A percentile compares a stretch with the other conserved stretches of the same genome.
These are phyloP conservation scores for Claviceps cyperi DNA, from an alignment of 2,329 filamentous ascomycete genomes.

Conservation along the genomic window DNA sequence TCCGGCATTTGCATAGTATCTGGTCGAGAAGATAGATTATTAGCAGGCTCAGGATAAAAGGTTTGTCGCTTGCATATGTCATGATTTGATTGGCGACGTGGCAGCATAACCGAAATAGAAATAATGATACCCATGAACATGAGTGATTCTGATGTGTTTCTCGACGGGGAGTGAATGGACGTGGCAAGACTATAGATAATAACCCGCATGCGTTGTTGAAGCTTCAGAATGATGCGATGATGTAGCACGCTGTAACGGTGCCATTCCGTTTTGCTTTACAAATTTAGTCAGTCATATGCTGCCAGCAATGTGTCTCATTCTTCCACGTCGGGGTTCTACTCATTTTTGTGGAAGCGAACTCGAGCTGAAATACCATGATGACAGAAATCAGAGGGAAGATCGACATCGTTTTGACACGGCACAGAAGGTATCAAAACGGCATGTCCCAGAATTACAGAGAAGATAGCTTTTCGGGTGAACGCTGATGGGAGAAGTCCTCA, in stretches of 20 bases:
- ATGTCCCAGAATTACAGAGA: background rate
- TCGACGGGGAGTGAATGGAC: background rate
- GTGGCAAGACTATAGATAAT: background rate
- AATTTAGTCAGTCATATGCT: background rate
- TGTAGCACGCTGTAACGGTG: background rate
- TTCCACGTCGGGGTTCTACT: no score
- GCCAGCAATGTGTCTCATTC: no score
- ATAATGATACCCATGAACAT: conserved; percentile 4
- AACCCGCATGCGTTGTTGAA: background rate
- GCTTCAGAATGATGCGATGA: background rate
- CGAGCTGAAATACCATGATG: background rate
- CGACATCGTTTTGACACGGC: background rate
- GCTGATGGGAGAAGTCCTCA: no score
- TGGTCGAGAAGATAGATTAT: background rate
- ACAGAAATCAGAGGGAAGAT: background rate
- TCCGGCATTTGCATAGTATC: background rate
- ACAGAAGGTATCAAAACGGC: background rate
- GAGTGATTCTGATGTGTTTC: background rate
- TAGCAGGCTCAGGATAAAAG: background rate
- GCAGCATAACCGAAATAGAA: background rate
- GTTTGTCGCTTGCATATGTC: background rate
- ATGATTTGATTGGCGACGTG: background rate
- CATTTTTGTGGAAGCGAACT: background rate
- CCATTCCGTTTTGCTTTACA: background rate
- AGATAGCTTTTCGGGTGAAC: background rate